Conservation (phyloP, 1,284 basidiomycete genomes). For the Phellinidium pouzarii region DNA sequence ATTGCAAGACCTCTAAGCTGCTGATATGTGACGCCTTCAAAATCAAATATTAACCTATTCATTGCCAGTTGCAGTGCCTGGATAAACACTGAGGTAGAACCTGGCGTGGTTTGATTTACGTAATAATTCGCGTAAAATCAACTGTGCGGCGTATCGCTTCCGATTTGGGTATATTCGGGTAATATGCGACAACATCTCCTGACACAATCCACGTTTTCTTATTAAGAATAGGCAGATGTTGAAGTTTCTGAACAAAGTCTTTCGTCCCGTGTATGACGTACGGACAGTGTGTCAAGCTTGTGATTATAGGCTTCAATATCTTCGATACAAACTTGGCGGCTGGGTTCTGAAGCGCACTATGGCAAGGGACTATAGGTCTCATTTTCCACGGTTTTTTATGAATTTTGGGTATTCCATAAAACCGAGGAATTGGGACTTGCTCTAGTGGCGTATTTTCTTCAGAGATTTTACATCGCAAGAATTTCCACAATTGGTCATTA, state of each 20-base stretch:
- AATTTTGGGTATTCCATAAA: conserved; percentile 29
- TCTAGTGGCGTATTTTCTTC: background rate
- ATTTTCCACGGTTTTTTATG: conserved; percentile 31
- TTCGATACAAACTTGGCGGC: conserved; percentile 28
- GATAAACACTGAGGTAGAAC: no score
- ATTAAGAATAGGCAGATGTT: conserved; percentile 18
- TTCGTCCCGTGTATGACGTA: conserved; percentile 26
- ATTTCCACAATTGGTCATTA: background rate
- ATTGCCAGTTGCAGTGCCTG: no score
- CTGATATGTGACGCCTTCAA: conserved; percentile 20
- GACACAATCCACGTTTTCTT: conserved; percentile 23
- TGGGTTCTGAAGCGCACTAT: conserved; percentile 28
- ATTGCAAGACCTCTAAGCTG: conserved; percentile 30
- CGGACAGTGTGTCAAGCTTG: conserved; percentile 21
- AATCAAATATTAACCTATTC: conserved; percentile 22
- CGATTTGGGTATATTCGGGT: conserved; percentile 26
- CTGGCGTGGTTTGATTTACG: no score
- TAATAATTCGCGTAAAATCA: no score
- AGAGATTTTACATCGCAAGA: background rate
- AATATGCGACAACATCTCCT: conserved; percentile 31
- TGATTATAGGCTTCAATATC: conserved; percentile 29
- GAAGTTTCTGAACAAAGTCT: conserved; percentile 27
- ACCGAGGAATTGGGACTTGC: conserved; percentile 22
- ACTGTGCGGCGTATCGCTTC: no score
- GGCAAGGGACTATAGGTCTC: conserved; percentile 31